Conservation (phyloP, 192 early-diverging fungal species). For the Gigaspora rosea region DNA sequence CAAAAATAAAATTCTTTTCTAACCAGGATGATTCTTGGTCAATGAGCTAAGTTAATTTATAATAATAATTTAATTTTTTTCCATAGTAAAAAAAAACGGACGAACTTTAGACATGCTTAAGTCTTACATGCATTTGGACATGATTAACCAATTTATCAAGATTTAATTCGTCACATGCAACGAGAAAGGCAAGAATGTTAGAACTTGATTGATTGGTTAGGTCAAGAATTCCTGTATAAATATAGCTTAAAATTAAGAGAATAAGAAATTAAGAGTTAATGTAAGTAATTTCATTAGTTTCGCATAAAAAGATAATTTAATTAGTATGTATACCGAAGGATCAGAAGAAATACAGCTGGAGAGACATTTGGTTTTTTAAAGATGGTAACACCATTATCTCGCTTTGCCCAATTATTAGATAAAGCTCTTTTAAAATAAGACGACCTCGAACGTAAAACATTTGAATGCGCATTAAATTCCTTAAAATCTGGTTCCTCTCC, state of each 20-base stretch:
- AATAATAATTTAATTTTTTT: too few relatives aligned
- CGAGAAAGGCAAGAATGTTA: slow-evolving; percentile 10
- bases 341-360: slow-evolving; percentile 17
- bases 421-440: neutral
- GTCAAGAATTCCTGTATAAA: slow-evolving; percentile 15
- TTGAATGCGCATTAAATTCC: too few relatives aligned
- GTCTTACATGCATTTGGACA: neutral
- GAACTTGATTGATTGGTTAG: neutral
- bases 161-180: slow-evolving; percentile 23
- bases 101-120: too few relatives aligned
- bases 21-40: slow-evolving; percentile 12
- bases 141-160: slow-evolving; percentile 19
- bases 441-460: too few relatives aligned
- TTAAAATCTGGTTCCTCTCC: too few relatives aligned
- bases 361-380: slow-evolving; percentile 33
- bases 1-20: neutral
- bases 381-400: neutral
- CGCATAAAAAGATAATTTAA: neutral
- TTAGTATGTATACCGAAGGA: slow-evolving; percentile 8
- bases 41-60: neutral
- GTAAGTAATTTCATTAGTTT: neutral
- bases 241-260: slow-evolving; percentile 10
- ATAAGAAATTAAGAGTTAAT: too few relatives aligned
- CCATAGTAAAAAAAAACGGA: too few relatives aligned
- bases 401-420: neutral